Percentiles rank a stretch among this genome's conserved stretches.
phyloP scores from a whole-genome alignment of 1,284 basidiomycete species.

The Filobasidium uniguttulatum region DNA sequence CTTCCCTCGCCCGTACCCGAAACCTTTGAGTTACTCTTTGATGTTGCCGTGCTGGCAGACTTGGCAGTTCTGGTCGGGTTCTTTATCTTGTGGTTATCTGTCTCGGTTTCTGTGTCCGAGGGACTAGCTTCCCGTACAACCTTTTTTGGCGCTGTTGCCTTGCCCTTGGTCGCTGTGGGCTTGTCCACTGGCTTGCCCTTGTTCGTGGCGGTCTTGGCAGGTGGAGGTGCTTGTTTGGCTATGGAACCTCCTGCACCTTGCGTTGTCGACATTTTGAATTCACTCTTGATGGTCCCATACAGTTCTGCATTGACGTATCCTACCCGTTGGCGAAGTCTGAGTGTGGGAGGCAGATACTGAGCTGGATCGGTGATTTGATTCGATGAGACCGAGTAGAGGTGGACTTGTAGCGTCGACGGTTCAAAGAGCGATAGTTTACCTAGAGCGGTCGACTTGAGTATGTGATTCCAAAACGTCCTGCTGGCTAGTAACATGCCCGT shows the following conservation, averaged over 20 bases:
- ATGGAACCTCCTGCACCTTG: background rate
- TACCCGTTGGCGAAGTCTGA: conserved; percentile 2
- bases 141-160: background rate
- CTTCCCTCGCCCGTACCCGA: background rate
- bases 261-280: conserved; percentile 5
- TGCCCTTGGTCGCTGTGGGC: background rate
- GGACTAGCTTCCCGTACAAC: background rate
- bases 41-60: no score
- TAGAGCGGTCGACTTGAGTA: background rate
- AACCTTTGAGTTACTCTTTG: background rate
- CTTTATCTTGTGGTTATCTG: no score
- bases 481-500: background rate
- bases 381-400: conserved; percentile 11
- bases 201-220: background rate
- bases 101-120: background rate
- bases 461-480: no score
- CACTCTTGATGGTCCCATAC: conserved; percentile 7
- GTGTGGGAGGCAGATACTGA: conserved; percentile 3
- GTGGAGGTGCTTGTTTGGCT: background rate
- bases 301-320: conserved; percentile 4
- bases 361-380: conserved; percentile 8
- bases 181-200: background rate
- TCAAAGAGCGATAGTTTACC: conserved; percentile 5
- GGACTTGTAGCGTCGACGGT: conserved; percentile 2
- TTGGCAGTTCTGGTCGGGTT: no score